A percentile compares a stretch with the other conserved stretches of the same genome.
These are phyloP conservation scores for Syzygium grande DNA, from an alignment of 345 rosid species.

Conservation along the genomic window DNA sequence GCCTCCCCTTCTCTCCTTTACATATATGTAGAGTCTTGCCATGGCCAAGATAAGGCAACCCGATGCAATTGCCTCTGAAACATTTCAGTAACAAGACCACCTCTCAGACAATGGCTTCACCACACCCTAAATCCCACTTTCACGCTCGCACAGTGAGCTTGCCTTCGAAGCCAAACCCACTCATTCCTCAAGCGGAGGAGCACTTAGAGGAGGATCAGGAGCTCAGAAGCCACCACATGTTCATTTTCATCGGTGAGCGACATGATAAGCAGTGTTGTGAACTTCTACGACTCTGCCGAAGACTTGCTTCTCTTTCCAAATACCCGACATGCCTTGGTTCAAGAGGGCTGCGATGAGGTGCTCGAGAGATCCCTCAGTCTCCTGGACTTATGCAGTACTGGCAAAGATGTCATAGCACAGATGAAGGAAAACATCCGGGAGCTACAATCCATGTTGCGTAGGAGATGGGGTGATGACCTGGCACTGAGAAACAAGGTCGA, in stretches of 20 bases:
- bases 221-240: conserved; percentile 6
- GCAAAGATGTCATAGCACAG: conserved; percentile 13
- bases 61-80: background rate
- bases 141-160: conserved; percentile 26
- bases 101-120: background rate
- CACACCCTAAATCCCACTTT: background rate
- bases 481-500: conserved; percentile 9
- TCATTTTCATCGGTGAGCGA: conserved; percentile 1
- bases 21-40: background rate
- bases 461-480: conserved; percentile 4
- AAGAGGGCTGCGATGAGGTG: conserved; percentile 6
- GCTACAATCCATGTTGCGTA: conserved; percentile 15
- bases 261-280: conserved; percentile 3
- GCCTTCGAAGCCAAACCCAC: conserved; percentile 25
- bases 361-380: conserved; percentile 15
- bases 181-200: conserved; percentile 14
- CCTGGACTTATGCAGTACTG: conserved; percentile 7
- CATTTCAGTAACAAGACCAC: background rate
- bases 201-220: conserved; percentile 15
- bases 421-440: conserved; percentile 9
- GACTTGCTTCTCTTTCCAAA: conserved; percentile 10
- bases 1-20: background rate
- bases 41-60: background rate
- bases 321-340: conserved; percentile 3
- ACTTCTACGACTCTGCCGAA: conserved; percentile 17